phyloP scores from a whole-genome alignment of 2,329 filamentous ascomycete genomes.

The Dactylellina cionopaga region DNA sequence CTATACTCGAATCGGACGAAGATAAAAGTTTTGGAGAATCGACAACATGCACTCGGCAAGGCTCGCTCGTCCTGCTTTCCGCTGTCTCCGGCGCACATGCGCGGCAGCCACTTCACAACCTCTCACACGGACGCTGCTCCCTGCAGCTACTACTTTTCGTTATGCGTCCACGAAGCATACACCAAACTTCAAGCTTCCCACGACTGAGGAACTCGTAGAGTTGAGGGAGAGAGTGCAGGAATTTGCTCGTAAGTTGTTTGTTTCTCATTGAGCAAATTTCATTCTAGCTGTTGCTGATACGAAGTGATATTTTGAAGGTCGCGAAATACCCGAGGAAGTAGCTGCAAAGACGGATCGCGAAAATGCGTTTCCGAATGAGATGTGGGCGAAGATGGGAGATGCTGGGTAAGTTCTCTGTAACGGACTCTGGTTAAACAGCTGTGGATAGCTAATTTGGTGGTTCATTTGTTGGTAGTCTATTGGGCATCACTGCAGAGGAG shows the following conservation, averaged over 20 bases:
- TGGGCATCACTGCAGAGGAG: slow-evolving; percentile 93
- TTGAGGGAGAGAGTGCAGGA: slow-evolving; percentile 86
- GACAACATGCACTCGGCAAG: slow-evolving; percentile 20
- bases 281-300: background rate
- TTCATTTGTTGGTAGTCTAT: too few relatives aligned
- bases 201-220: slow-evolving; percentile 78
- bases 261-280: background rate
- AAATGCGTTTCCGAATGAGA: slow-evolving; percentile 87
- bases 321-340: slow-evolving; percentile 85
- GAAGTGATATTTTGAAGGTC: slow-evolving; percentile 62
- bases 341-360: slow-evolving; percentile 82
- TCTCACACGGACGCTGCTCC: slow-evolving; percentile 60
- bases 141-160: slow-evolving; percentile 61
- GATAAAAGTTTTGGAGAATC: background rate
- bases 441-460: too few relatives aligned
- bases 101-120: background rate
- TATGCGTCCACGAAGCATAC: slow-evolving; percentile 74
- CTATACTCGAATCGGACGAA: background rate
- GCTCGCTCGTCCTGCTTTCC: slow-evolving; percentile 26
- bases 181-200: slow-evolving; percentile 73
- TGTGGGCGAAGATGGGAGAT: slow-evolving; percentile 94
- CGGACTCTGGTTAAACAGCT: too few relatives aligned
- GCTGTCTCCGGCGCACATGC: slow-evolving; percentile 10
- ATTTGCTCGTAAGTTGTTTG: slow-evolving; percentile 70
- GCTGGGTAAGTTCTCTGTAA: slow-evolving; percentile 68